Evolutionary conservation across 768 basidiomycete genomes (phyloP).

Genomic region (Paxillus involutus): DNA sequence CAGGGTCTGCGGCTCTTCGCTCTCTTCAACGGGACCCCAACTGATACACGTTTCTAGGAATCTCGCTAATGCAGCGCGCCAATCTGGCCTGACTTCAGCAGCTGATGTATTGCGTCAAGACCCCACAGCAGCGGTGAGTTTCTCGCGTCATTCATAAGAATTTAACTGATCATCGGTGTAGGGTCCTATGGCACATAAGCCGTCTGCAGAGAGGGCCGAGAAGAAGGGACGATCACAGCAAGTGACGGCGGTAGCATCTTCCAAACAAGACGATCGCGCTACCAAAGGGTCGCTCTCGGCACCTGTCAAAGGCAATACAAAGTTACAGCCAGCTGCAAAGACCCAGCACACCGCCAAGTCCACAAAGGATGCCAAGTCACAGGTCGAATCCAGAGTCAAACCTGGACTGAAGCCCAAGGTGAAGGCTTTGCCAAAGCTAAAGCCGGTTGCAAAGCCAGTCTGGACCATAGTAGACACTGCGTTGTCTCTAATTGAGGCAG

Average conservation of each 20-base stretch:
- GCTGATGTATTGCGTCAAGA: slow-evolving; percentile 36
- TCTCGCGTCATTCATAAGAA: not conserved
- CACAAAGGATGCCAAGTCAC: slow-evolving; percentile 6
- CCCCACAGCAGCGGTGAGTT: slow-evolving; percentile 31
- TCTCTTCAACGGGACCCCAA: not conserved
- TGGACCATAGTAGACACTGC: slow-evolving; percentile 53
- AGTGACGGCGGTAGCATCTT: not conserved
- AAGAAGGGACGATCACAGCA: slow-evolving; percentile 17
- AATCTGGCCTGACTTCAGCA: slow-evolving; percentile 37
- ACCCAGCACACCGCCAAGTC: slow-evolving; percentile 6
- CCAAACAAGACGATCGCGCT: slow-evolving; percentile 1
- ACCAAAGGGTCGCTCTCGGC: slow-evolving; percentile 9
- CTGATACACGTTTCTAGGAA: slow-evolving; percentile 31
- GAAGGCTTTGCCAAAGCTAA: slow-evolving; percentile 31
- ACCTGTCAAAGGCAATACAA: slow-evolving; percentile 5
- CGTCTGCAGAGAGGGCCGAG: slow-evolving; percentile 9
- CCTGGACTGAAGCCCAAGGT: slow-evolving; percentile 19
- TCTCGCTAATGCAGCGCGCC: slow-evolving; percentile 36
- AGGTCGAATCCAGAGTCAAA: slow-evolving; percentile 14
- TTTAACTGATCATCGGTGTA: slow-evolving; percentile 14
- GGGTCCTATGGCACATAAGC: slow-evolving; percentile 28
- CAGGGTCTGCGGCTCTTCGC: slow-evolving; percentile 44
- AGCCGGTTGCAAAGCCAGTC: slow-evolving; percentile 42
- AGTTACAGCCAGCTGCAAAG: slow-evolving; percentile 8
- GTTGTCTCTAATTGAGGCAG: slow-evolving; percentile 46